Conservation (phyloP, 208 protist genomes). For the Leishmania tropica region DNA sequence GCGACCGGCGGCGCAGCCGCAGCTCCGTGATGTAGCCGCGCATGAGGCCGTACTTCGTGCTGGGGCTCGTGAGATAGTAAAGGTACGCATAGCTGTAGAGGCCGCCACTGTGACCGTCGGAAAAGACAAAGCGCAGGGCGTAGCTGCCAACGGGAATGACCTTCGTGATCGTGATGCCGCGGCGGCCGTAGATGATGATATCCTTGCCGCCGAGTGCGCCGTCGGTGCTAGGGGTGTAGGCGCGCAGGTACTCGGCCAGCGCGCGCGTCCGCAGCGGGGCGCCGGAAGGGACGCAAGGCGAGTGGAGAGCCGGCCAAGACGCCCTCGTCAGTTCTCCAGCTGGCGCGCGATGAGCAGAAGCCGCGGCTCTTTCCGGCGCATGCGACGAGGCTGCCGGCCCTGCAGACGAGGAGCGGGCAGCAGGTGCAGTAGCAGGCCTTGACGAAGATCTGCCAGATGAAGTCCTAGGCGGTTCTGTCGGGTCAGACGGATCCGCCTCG, state of each 20-base stretch:
- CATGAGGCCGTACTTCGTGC: conserved; percentile 73
- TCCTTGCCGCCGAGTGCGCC: conserved; percentile 44
- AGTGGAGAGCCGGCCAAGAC: neutral
- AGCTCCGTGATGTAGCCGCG: conserved; percentile 77
- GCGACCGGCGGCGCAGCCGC: conserved; percentile 49
- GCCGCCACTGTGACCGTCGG: conserved; percentile 80
- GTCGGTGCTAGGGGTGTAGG: conserved; percentile 86
- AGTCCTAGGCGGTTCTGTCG: neutral
- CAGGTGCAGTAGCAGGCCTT: neutral
- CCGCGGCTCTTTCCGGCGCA: too few species aligned
- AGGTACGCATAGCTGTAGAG: conserved; percentile 90
- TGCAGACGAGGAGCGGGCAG: neutral
- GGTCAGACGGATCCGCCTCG: neutral
- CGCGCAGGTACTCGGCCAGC: conserved; percentile 84
- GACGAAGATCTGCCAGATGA: neutral
- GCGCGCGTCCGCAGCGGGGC: conserved; percentile 44
- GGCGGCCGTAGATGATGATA: conserved; percentile 78
- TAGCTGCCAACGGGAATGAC: conserved; percentile 85
- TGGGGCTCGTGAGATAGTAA: conserved; percentile 52
- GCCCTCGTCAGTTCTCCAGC: neutral
- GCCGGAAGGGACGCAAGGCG: neutral
- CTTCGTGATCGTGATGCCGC: conserved; percentile 76
- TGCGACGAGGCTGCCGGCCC: neutral
- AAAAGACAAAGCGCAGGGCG: conserved; percentile 85
- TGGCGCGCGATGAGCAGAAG: neutral